These are phyloP conservation scores for Rutstroemia sp. DNA, from an alignment of 2,329 filamentous ascomycete genomes.

Conservation along the genomic window DNA sequence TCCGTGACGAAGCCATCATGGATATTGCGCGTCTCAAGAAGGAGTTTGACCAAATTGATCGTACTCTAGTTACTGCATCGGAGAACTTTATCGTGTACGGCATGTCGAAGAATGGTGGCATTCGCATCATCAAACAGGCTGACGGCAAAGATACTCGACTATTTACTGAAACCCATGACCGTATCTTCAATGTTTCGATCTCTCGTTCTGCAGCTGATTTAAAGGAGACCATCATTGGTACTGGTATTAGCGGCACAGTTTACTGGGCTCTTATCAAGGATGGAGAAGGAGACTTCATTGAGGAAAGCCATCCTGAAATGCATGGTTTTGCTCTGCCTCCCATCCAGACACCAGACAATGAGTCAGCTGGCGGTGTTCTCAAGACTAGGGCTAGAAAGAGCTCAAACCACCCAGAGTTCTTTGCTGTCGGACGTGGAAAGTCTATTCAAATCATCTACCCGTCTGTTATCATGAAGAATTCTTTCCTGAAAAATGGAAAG, in stretches of 20 bases:
- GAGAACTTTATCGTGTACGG: conserved; percentile 91
- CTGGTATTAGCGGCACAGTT: conserved; percentile 90
- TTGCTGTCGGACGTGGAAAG: conserved; percentile 92
- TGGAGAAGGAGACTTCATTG: conserved; percentile 70
- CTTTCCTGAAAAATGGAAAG: conserved; percentile 55
- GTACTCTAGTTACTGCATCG: conserved; percentile 83
- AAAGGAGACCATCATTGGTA: conserved; percentile 80
- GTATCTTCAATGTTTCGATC: conserved; percentile 88
- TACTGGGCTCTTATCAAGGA: conserved; percentile 86
- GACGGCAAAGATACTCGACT: conserved; percentile 88
- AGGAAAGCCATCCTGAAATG: conserved; percentile 71
- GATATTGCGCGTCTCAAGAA: conserved; percentile 94
- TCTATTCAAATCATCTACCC: conserved; percentile 86
- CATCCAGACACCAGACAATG: conserved; percentile 77
- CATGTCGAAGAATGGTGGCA: conserved; percentile 84
- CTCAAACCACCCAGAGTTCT: conserved; percentile 83
- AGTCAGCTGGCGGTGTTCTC: conserved; percentile 82
- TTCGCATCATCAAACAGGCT: conserved; percentile 90
- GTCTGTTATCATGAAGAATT: conserved; percentile 53
- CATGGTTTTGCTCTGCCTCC: conserved; percentile 87
- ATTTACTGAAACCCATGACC: conserved; percentile 85
- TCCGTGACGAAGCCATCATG: conserved; percentile 76
- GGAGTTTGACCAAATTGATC: conserved; percentile 94
- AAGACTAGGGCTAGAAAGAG: conserved; percentile 94
- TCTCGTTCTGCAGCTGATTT: conserved; percentile 58